Evolutionary conservation across 768 basidiomycete genomes (phyloP).

Genomic region (Kwoniella mangroviensis): DNA sequence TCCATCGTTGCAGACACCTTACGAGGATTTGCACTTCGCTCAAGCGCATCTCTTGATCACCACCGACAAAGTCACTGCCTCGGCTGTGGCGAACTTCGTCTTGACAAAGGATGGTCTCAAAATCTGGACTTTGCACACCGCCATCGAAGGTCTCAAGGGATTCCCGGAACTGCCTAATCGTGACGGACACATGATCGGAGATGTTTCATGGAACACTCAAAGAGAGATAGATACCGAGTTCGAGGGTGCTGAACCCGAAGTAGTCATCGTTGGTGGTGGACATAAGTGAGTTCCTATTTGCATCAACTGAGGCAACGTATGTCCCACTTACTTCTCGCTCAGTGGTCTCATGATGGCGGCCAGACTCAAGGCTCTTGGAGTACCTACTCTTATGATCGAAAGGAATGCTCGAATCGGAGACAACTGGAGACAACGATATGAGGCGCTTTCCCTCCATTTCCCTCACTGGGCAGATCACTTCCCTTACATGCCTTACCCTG

Average conservation of each 20-base stretch:
- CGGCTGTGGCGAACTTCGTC: slow-evolving; percentile 66
- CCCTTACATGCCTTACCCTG: slow-evolving; percentile 57
- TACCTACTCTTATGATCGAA: slow-evolving; percentile 68
- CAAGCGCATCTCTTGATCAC: slow-evolving; percentile 66
- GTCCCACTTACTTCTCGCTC: not conserved
- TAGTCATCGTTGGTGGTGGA: slow-evolving; percentile 32
- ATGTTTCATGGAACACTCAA: slow-evolving; percentile 17
- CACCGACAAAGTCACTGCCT: slow-evolving; percentile 61
- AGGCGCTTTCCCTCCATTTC: slow-evolving; percentile 67
- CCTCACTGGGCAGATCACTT: slow-evolving; percentile 58
- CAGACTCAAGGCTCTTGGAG: slow-evolving; percentile 66
- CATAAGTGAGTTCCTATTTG: slow-evolving; percentile 30
- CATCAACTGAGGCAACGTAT: not conserved
- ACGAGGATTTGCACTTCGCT: slow-evolving; percentile 65
- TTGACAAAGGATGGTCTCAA: slow-evolving; percentile 65
- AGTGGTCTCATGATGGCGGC: slow-evolving; percentile 68
- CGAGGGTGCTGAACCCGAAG: slow-evolving; percentile 18
- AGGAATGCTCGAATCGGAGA: slow-evolving; percentile 42
- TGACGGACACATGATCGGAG: slow-evolving; percentile 23
- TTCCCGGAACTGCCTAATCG: slow-evolving; percentile 59
- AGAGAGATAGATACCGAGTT: slow-evolving; percentile 11
- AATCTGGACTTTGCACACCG: slow-evolving; percentile 66
- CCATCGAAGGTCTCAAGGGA: slow-evolving; percentile 64
- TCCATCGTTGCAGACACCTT: slow-evolving; percentile 34
- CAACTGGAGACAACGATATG: slow-evolving; percentile 63